Percentiles rank a stretch among this genome's conserved stretches.
These are phyloP conservation scores for Erigeron philadelphicus DNA, from an alignment of 140 eudicot genomes.

Conservation along the genomic window DNA sequence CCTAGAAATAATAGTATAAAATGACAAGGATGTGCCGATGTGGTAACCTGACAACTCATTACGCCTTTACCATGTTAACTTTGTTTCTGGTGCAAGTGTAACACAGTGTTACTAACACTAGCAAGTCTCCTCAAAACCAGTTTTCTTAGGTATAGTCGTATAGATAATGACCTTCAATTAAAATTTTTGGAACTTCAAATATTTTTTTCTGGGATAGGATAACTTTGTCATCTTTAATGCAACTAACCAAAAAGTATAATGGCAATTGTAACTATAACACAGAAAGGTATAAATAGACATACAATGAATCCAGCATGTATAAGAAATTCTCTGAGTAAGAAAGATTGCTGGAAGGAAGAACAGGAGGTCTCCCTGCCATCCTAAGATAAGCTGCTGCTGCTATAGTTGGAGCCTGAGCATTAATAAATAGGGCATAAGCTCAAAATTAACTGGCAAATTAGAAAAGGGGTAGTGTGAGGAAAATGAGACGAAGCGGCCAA, in stretches of 20 bases:
- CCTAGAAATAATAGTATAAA: too few relatives aligned
- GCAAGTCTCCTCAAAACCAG: too few relatives aligned
- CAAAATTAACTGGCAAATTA: constrained; percentile 1
- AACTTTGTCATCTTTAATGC: not conserved
- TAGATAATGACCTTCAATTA: too few relatives aligned
- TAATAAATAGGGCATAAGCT: constrained; percentile 12
- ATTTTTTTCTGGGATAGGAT: too few relatives aligned
- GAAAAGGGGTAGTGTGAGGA: not conserved
- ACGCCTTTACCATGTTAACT: too few relatives aligned
- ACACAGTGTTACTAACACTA: too few relatives aligned
- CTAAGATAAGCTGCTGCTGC: constrained; percentile 99
- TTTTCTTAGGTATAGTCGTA: too few relatives aligned
- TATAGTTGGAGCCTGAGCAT: constrained; percentile 81
- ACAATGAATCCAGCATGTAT: constrained; percentile 99
- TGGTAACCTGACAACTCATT: too few relatives aligned
- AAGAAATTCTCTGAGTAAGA: constrained; percentile 94
- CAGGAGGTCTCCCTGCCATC: constrained; percentile 97
- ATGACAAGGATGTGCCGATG: too few relatives aligned
- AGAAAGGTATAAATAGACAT: constrained; percentile 28
- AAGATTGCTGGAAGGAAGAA: constrained; percentile 92
- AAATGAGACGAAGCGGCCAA: constrained; percentile 11
- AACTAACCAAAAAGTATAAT: not conserved
- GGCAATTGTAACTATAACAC: not conserved
- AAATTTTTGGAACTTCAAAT: too few relatives aligned
- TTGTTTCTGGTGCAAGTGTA: too few relatives aligned